Base-by-base conservation (phyloP, 75 land plant genomes). In the Picea glauca region DNA sequence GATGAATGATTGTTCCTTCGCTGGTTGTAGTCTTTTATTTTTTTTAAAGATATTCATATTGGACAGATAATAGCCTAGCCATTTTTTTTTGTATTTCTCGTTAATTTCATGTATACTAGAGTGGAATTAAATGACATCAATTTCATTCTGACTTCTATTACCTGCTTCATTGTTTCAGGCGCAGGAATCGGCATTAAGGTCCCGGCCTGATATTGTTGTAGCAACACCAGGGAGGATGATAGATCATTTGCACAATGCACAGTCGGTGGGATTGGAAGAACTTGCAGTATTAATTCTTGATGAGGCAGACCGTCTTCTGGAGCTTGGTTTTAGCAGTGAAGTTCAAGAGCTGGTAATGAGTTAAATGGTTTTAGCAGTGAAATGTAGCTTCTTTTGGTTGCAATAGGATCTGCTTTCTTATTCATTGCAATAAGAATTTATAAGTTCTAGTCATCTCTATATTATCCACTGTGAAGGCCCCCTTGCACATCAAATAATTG, bases 161-260 rank as follows among this genome's bases (percentile, higher is more conserved):
- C 20, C 4, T 76, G 77, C 62, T 26, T 54, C 30, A 50, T 11
- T 50, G 20, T 74, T 70, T 62, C 81, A 96, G 99, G 86, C 88
- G 63, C 99, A 96, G 87, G 99, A 96, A 81, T 78, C 85, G 66
- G 90, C 91, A 18, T 84, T 96, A 68, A 91, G 99, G 78, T 89
- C 95, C 63, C 89, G 88, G 85, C 99, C 99, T 72, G 99, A 96
- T 82, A 91, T 96, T 85, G 98, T 96, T 76, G 93, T 96, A 57
- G 99, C 99, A 12, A 96, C 99, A 26, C 99, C 99, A 43, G 99
- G 99, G 57, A 83, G 99, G 50, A 92, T 96, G 89, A 89, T 96
- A 72, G 99, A 96, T 78, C 99, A 97, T 80, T 79, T 97, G 54
- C 91, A 94, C 15, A 97, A 97, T 84, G 84, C 95, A 8, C 91